Evolutionary conservation across 495 filamentous ascomycete genomes (phyloP).

Genomic region (Penicillium bialowiezense): DNA sequence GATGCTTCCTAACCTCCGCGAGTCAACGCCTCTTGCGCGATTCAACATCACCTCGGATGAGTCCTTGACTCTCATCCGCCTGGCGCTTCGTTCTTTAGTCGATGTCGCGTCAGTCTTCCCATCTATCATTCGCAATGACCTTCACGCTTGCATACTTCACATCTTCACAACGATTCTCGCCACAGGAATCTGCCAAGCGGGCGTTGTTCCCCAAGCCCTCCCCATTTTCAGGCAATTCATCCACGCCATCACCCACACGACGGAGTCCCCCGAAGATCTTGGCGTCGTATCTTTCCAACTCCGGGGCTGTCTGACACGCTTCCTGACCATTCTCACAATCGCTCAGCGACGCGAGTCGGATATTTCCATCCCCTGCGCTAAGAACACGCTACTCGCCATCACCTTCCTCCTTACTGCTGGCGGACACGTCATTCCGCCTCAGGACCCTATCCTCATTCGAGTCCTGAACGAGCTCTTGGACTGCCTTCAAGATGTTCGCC

Average conservation of each 20-base stretch:
- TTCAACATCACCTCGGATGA: conserved; percentile 66
- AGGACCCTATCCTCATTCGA: conserved; percentile 64
- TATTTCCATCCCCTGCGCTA: conserved; percentile 81
- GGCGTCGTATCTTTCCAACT: conserved; percentile 48
- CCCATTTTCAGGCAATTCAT: conserved; percentile 92
- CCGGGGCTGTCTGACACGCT: conserved; percentile 73
- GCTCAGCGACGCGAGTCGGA: conserved; percentile 81
- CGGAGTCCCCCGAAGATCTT: conserved; percentile 31
- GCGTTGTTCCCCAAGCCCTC: conserved; percentile 85
- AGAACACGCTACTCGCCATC: conserved; percentile 83
- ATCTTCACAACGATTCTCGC: conserved; percentile 93
- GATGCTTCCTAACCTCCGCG: conserved; percentile 80
- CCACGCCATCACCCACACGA: conserved; percentile 58
- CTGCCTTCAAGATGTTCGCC: conserved; percentile 76
- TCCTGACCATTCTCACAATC: conserved; percentile 74
- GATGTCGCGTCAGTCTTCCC: conserved; percentile 95
- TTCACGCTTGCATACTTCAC: conserved; percentile 95
- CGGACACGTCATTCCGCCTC: conserved; percentile 64
- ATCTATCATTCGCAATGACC: conserved; percentile 90
- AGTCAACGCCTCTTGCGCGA: conserved; percentile 66
- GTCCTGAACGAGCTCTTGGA: conserved; percentile 78
- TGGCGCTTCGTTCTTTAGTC: conserved; percentile 81
- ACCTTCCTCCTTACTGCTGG: conserved; percentile 87
- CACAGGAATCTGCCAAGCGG: conserved; percentile 78
- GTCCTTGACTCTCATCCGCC: conserved; percentile 72